Evolutionary conservation across 495 filamentous ascomycete genomes (phyloP), one percentile per base, ranked within the genome.

Genomic region (Trichoderma erinaceum): DNA sequence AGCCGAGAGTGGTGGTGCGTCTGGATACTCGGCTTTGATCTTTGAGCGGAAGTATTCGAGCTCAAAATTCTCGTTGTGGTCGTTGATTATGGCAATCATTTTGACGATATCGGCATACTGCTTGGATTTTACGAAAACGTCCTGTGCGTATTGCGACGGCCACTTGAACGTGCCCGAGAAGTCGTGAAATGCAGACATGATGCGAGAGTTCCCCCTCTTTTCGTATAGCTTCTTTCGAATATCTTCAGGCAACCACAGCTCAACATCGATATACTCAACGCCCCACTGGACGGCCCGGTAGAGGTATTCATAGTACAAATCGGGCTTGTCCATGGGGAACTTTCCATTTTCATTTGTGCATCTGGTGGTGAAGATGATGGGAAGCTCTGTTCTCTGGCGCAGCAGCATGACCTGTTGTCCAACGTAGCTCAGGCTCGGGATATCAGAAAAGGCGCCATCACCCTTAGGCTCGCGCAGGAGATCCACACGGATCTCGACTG

Each of bases 181-280:
- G 76, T 95, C 91, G 76, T 95, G 91, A 70, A 92, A 93, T 2
- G 91, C 90, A 7, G 90, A 92, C 80, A 93, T 92, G 76, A 95
- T 91, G 64, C 87, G 86, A 76, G 89, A 92, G 75, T 85, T 88
- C 8, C 91, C 90, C 69, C 90, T 86, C 58, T 84, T 80, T 73
- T 89, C 85, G 29, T 86, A 86, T n/a, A 95, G 77, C 48, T 75
- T 81, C 64, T 79, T 78, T 66, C 91, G 81, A 67, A 95, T 89
- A 12, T 87, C 78, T 75, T 92, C 91, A 10, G 91, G 91, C 18
- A 93, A 82, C 90, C 91, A 93, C 63, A 93, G 75, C 75, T 95
- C 91, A 16, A 95, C 90, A 69, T 95, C 91, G 63, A 95, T 88
- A 75, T 93, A 95, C 74, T 93, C 91, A 43, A 91, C 90, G 3